Conservation (phyloP, 164 flowering plant species). For the Magnolia officinalis region DNA sequence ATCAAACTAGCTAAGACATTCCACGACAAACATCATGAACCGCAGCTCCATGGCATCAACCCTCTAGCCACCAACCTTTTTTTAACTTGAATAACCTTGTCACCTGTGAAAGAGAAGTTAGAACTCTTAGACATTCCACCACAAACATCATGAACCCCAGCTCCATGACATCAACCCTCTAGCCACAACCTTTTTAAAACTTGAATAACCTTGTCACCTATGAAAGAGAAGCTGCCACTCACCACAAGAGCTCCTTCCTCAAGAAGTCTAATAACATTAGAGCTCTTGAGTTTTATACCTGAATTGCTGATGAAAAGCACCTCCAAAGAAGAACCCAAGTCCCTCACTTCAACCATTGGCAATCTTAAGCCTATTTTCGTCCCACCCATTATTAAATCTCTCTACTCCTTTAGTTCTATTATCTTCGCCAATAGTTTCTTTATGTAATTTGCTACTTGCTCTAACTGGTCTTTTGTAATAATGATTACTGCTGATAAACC, state of each 20-base stretch:
- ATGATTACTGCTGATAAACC: too few species aligned
- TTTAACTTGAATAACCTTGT: too few species aligned
- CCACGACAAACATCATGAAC: too few species aligned
- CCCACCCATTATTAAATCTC: slow-evolving; percentile 14
- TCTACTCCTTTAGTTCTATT: slow-evolving; percentile 28
- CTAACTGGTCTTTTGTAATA: slow-evolving; percentile 20
- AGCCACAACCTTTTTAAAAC: too few species aligned
- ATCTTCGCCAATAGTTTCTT: slow-evolving; percentile 26
- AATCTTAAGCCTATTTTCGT: neutral
- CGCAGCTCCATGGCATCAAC: too few species aligned
- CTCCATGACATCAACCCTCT: too few species aligned
- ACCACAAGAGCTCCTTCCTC: slow-evolving; percentile 48
- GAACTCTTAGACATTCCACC: too few species aligned
- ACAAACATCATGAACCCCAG: too few species aligned
- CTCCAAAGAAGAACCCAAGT: slow-evolving; percentile 34
- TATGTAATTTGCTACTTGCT: slow-evolving; percentile 33
- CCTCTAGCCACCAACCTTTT: too few species aligned
- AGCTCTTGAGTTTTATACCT: slow-evolving; percentile 32
- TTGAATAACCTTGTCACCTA: slow-evolving; percentile 31
- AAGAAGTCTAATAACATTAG: slow-evolving; percentile 34
- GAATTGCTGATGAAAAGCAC: slow-evolving; percentile 37
- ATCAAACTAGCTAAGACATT: too few species aligned
- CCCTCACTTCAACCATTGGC: slow-evolving; percentile 41
- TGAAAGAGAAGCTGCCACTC: slow-evolving; percentile 25
- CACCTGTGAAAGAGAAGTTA: too few species aligned